These are phyloP conservation scores for Panicum hallii DNA, from an alignment of 202 grass and related monocot species.

Conservation along the genomic window DNA sequence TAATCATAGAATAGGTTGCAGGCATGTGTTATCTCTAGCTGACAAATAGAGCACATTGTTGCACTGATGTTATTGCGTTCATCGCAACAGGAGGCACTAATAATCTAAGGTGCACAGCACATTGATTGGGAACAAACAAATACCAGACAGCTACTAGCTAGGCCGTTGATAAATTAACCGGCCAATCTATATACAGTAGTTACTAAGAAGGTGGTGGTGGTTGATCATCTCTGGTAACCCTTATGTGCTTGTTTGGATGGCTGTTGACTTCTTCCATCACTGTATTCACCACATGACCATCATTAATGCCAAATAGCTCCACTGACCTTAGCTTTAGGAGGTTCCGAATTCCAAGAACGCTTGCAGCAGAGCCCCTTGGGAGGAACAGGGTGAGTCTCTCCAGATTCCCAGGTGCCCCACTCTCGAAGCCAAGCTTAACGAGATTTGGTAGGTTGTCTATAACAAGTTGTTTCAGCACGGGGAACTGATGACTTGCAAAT, in stretches of 20 bases:
- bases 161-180: neutral
- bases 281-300: neutral
- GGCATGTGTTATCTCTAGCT: too few species aligned
- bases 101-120: neutral
- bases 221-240: neutral
- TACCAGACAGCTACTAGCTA: neutral
- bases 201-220: neutral
- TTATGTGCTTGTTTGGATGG: constrained; percentile 1
- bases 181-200: too few species aligned
- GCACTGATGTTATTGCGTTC: neutral
- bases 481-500: neutral
- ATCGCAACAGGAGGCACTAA: neutral
- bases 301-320: neutral
- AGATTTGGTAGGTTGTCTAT: neutral
- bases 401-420: neutral
- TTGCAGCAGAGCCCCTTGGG: neutral
- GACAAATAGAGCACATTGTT: neutral
- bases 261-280: neutral
- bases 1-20: too few species aligned
- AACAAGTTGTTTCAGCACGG: constrained; percentile 4
- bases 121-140: neutral
- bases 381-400: constrained; percentile 1
- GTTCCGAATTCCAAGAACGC: neutral
- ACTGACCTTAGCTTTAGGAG: neutral
- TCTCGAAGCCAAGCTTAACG: neutral